Evolutionary conservation across 768 basidiomycete genomes (phyloP), one percentile per base, ranked within the genome.

Genomic region (Lactifluus volemus): DNA sequence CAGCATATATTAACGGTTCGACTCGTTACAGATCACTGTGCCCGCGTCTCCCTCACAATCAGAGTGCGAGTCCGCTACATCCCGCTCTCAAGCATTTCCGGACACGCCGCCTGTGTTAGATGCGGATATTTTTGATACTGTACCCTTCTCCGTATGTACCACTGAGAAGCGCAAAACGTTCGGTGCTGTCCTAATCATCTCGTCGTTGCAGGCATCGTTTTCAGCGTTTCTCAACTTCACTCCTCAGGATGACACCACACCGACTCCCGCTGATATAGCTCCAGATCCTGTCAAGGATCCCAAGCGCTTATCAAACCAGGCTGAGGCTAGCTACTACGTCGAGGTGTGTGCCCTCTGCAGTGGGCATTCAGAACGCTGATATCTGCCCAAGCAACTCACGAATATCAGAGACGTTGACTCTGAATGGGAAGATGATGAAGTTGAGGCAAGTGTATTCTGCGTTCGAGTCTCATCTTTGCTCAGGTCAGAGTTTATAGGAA

Each of bases 341-440:
- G 65, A 66, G 59, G 65, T 66, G 45, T 61, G 48, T 8, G 15
- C 29, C 51, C 34, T 47, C 14, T 42, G 38, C 19, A 5, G n/a
- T 29, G 47, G 36, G 30, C 15, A 30, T 34, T 25, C 42, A 48
- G 52, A 15, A 7, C 11, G 21, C 63, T 59, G 15, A 58, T 47
- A 17, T 14, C 41, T 14, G 15, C 14, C 32, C 19, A 48, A 66
- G 65, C 63, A 64, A 54, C 42, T 66, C 19, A 58, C 56, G 30
- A 65, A 66, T 48, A 65, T 66, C 7, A 45, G 51, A 49, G 65
- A 66, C 47, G 17, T 66, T 49, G 65, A 66, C 30, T 65, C 63
- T 8, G 65, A 66, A 39, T 66, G 65, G 65, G 65, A 66, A 9
- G 65, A 66, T 6, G 65, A 66, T 38, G 65, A 66, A 15, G 63